Percentiles rank a stretch among this genome's conserved stretches.
These are phyloP conservation scores for Auricularia sp. DNA, from an alignment of 768 basidiomycete species.

Conservation along the genomic window DNA sequence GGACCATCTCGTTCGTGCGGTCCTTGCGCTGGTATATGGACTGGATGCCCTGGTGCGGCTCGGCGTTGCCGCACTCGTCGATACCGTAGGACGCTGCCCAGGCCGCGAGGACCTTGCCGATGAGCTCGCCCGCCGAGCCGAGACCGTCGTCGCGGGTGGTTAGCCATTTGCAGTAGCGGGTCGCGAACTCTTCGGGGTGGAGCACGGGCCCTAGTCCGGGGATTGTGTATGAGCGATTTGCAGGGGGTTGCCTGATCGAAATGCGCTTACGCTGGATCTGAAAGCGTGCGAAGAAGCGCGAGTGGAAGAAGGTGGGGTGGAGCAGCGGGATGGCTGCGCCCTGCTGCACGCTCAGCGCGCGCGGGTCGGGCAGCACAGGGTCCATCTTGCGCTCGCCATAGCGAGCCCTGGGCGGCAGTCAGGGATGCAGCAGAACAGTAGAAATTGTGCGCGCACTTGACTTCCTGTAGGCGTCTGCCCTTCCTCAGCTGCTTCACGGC, in stretches of 20 bases:
- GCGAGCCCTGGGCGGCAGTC: conserved; percentile 5
- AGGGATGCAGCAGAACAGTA: conserved; percentile 9
- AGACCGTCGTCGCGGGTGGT: conserved; percentile 39
- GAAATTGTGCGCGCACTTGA: conserved; percentile 46
- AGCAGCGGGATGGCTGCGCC: conserved; percentile 50
- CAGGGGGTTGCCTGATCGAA: not conserved
- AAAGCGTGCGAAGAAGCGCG: conserved; percentile 78
- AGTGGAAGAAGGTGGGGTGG: conserved; percentile 68
- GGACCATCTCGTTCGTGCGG: conserved; percentile 56
- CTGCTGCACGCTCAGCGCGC: conserved; percentile 30
- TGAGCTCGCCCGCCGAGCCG: conserved; percentile 63
- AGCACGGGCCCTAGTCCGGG: conserved; percentile 63
- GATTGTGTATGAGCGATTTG: conserved; percentile 7
- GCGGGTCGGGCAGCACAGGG: conserved; percentile 17
- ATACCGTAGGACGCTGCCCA: conserved; percentile 90
- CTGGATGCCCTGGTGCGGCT: conserved; percentile 18
- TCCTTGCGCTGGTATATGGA: conserved; percentile 37
- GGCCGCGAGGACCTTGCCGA: conserved; percentile 69
- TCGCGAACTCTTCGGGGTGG: conserved; percentile 67
- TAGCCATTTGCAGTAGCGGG: conserved; percentile 56
- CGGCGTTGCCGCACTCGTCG: conserved; percentile 62
- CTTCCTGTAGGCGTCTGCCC: conserved; percentile 72
- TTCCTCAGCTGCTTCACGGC: conserved; percentile 77
- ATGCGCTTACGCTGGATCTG: conserved; percentile 62
- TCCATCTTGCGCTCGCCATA: conserved; percentile 52